Conservation (phyloP, 1,139 yeast genomes). For the Debaryomycetaceae sp. region DNA sequence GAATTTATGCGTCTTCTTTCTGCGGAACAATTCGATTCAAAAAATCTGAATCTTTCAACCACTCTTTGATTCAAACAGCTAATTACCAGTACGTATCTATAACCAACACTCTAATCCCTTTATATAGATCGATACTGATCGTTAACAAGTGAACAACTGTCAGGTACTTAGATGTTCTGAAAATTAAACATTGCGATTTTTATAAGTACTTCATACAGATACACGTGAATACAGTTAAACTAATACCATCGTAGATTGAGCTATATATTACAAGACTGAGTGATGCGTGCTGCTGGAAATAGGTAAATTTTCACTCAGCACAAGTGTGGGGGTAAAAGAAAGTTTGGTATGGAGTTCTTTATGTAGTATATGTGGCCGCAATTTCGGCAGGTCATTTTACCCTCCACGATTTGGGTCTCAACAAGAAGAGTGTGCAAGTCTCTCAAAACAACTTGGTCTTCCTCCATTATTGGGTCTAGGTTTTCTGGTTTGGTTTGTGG, state of each 20-base stretch:
- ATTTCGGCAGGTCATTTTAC: conserved; percentile 82
- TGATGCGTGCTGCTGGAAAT: not conserved
- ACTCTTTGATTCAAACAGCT: too few species aligned
- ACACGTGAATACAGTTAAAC: not conserved
- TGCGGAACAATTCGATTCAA: too few species aligned
- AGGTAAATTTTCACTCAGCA: conserved; percentile 8
- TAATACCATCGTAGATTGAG: not conserved
- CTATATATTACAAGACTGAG: not conserved
- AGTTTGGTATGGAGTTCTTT: conserved; percentile 92
- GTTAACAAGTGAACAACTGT: not conserved
- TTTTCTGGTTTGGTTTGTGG: conserved; percentile 67
- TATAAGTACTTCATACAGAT: not conserved
- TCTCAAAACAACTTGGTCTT: conserved; percentile 57
- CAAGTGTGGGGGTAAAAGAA: conserved; percentile 89
- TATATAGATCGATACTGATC: not conserved
- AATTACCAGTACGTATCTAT: too few species aligned
- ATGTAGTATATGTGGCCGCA: conserved; percentile 87
- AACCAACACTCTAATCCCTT: not conserved
- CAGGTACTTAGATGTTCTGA: not conserved
- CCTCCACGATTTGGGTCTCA: conserved; percentile 83
- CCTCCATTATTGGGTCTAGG: conserved; percentile 52
- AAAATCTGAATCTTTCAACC: too few species aligned
- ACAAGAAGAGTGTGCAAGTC: conserved; percentile 77
- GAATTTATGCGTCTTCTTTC: too few species aligned
- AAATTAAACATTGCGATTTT: not conserved